Percentiles rank a stretch among this genome's conserved stretches.
These are phyloP conservation scores for Emmonsiellopsis sp. DNA, from an alignment of 2,329 filamentous ascomycete species.

Conservation along the genomic window DNA sequence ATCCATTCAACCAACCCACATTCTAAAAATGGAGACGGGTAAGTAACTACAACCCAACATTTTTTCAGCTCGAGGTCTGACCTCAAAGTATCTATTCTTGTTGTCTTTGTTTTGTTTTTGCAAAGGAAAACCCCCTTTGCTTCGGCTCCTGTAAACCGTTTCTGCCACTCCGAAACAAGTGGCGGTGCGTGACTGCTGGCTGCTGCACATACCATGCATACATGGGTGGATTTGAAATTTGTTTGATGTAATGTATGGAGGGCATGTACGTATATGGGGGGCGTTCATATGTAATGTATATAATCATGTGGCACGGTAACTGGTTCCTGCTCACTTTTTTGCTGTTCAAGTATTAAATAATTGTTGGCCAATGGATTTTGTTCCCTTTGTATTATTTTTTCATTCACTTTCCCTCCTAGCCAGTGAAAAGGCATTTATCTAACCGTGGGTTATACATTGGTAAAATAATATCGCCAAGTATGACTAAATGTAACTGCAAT, in stretches of 20 bases:
- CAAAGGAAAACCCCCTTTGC: neutral
- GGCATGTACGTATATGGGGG: neutral
- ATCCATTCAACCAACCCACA: neutral
- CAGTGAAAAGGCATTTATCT: no score
- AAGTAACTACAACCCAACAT: neutral
- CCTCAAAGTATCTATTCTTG: neutral
- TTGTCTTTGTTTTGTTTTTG: neutral
- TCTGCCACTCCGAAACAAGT: neutral
- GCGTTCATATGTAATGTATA: neutral
- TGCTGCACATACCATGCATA: neutral
- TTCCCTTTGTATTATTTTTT: no score
- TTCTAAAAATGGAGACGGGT: neutral
- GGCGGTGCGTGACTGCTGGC: neutral
- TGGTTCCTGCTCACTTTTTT: neutral
- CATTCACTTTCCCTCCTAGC: no score
- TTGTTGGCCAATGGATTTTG: no score
- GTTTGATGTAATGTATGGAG: neutral
- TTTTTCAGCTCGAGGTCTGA: neutral
- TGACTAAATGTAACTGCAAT: no score
- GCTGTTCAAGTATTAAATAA: no score
- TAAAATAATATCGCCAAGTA: no score
- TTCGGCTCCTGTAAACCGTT: neutral
- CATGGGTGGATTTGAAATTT: neutral
- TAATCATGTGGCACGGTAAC: neutral
- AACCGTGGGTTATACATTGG: no score